These are phyloP conservation scores for Candida lessepsii DNA, from an alignment of 805 yeast species.

Conservation along the genomic window DNA sequence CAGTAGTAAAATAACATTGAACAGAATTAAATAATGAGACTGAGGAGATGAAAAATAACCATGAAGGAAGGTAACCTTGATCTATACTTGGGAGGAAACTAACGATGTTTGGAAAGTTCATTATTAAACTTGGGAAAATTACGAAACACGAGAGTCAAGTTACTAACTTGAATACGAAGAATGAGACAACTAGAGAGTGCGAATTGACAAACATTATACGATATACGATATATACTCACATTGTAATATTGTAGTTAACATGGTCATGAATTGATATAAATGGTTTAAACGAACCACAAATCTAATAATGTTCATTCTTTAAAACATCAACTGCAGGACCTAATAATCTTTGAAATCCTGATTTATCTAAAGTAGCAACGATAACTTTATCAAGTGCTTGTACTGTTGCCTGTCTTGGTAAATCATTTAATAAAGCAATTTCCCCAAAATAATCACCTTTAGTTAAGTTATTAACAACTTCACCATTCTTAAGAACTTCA, in stretches of 20 bases:
- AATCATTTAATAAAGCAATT: constrained; percentile 85
- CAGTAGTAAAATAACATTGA: constrained; percentile 75
- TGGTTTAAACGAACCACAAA: too few species aligned
- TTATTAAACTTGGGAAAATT: neutral
- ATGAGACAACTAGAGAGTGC: neutral
- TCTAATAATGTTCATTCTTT: constrained; percentile 50
- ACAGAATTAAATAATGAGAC: constrained; percentile 90
- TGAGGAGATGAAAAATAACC: constrained; percentile 59
- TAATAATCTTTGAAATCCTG: constrained; percentile 88
- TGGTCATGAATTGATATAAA: too few species aligned
- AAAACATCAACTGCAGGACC: constrained; percentile 93
- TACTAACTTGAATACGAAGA: too few species aligned
- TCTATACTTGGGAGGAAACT: neutral
- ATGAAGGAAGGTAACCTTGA: constrained; percentile 32
- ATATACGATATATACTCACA: constrained; percentile 4
- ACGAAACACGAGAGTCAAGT: too few species aligned
- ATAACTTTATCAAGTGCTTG: constrained; percentile 71
- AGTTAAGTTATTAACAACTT: constrained; percentile 49
- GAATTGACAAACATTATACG: neutral
- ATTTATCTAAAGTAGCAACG: constrained; percentile 89
- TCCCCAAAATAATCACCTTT: constrained; percentile 97
- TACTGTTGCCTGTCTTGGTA: constrained; percentile 93
- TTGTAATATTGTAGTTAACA: neutral
- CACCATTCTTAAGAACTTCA: constrained; percentile 55
- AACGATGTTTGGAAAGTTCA: neutral